Evolutionary conservation across 2,329 filamentous ascomycete genomes (phyloP).

Genomic region (Geoglossum cookeanum): DNA sequence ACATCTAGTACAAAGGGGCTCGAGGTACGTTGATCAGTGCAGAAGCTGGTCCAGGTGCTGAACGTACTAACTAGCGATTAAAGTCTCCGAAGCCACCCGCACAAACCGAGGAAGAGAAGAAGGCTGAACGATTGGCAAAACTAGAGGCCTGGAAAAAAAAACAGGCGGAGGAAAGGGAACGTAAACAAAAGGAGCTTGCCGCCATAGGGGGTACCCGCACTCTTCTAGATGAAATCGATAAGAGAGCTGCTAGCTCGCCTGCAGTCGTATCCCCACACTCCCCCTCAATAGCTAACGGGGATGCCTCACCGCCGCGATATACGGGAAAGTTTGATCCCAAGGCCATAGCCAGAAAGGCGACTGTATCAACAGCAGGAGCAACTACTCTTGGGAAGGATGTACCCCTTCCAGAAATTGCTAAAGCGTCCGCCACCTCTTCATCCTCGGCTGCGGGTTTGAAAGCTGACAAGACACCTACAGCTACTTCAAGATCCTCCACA

Average conservation of each 20-base stretch:
- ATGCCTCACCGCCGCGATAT: conserved; percentile 38
- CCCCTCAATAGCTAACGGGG: conserved; percentile 15
- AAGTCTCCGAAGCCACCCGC: conserved; percentile 36
- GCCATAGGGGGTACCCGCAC: conserved; percentile 45
- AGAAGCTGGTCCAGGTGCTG: not conserved
- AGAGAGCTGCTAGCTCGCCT: conserved; percentile 37
- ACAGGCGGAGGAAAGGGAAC: conserved; percentile 52
- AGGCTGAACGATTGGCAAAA: conserved; percentile 62
- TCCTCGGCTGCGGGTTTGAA: conserved; percentile 20
- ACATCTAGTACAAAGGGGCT: conserved; percentile 29
- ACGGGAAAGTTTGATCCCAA: conserved; percentile 76
- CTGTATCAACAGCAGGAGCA: conserved; percentile 35
- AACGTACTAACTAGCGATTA: conserved; percentile 1
- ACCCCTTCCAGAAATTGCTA: conserved; percentile 27
- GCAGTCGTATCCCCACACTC: conserved; percentile 31
- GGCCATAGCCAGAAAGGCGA: conserved; percentile 62
- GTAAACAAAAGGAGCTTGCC: conserved; percentile 47
- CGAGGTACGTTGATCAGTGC: conserved; percentile 34
- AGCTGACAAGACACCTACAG: conserved; percentile 23
- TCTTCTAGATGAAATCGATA: conserved; percentile 55
- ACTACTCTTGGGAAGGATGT: conserved; percentile 37
- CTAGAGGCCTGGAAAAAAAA: conserved; percentile 87
- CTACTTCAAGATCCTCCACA: conserved; percentile 20
- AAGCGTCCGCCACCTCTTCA: conserved; percentile 25
- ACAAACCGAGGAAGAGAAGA: conserved; percentile 51